These are phyloP conservation scores for Skeletonema grethae DNA, from an alignment of 108 stramenopile species.

Conservation along the genomic window DNA sequence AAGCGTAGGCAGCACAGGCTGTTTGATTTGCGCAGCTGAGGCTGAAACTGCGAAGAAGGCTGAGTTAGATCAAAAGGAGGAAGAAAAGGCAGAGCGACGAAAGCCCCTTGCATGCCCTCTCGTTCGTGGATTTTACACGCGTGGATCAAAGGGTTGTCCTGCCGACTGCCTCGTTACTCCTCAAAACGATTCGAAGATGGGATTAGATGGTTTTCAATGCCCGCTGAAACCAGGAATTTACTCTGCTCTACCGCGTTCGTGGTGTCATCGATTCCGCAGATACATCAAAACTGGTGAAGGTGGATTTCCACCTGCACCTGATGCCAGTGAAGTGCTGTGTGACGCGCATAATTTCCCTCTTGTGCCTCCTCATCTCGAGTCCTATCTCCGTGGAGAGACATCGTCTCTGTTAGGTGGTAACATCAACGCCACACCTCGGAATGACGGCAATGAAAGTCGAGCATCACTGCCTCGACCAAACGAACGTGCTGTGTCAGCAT, in stretches of 20 bases:
- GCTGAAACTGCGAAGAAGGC: slow-evolving; percentile 62
- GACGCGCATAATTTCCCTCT: slow-evolving; percentile 78
- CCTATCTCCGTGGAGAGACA: slow-evolving; percentile 70
- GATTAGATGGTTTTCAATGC: slow-evolving; percentile 26
- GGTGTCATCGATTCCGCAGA: slow-evolving; percentile 83
- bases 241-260: slow-evolving; percentile 70
- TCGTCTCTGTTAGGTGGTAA: slow-evolving; percentile 44
- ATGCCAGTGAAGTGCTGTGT: slow-evolving; percentile 71
- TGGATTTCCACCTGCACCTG: slow-evolving; percentile 65
- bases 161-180: slow-evolving; percentile 43
- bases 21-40: slow-evolving; percentile 77
- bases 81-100: slow-evolving; percentile 66
- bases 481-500: slow-evolving; percentile 12
- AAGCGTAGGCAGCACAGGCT: slow-evolving; percentile 51
- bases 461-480: slow-evolving; percentile 37
- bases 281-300: slow-evolving; percentile 89
- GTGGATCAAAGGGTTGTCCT: slow-evolving; percentile 67
- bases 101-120: slow-evolving; percentile 65
- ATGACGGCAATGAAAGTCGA: slow-evolving; percentile 5
- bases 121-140: slow-evolving; percentile 74
- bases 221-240: slow-evolving; percentile 72
- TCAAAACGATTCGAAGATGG: background rate
- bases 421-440: slow-evolving; percentile 14
- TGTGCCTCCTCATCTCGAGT: slow-evolving; percentile 79
- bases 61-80: slow-evolving; percentile 55